phyloP scores from a whole-genome alignment of 495 filamentous ascomycete species.

The Talaromyces adpressus region DNA sequence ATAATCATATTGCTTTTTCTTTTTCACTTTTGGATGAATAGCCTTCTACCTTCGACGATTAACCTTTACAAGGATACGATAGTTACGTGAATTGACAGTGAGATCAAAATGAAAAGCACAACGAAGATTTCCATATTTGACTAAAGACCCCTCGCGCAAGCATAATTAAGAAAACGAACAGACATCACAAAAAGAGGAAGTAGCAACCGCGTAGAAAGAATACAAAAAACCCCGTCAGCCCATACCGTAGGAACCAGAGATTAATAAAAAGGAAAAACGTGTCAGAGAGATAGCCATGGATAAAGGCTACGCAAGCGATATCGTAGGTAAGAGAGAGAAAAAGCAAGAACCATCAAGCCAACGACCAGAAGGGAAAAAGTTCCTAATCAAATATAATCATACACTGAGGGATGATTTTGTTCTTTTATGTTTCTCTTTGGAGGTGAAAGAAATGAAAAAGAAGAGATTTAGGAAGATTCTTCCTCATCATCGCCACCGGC shows the following conservation, averaged over 20 bases:
- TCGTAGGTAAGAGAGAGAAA: not conserved
- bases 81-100: not conserved
- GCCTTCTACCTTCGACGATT: not conserved
- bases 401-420: conserved; percentile 6
- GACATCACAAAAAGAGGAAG: not conserved
- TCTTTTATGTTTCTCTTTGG: not conserved
- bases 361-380: not conserved
- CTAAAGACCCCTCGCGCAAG: not conserved
- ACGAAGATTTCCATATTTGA: conserved; percentile 5
- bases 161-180: not conserved
- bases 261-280: not conserved
- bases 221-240: conserved; percentile 7
- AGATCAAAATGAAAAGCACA: not conserved
- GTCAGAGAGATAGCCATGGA: not conserved
- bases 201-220: not conserved
- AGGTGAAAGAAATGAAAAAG: not conserved
- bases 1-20: not conserved
- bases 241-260: conserved; percentile 10
- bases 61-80: not conserved
- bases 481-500: conserved; percentile 8
- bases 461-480: conserved; percentile 7
- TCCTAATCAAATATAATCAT: conserved; percentile 6
- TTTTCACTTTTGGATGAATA: no score
- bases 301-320: not conserved
- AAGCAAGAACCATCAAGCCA: not conserved